These are phyloP conservation scores for Chrysopogon serrulatus DNA, from an alignment of 176 grass and related monocot species.

Conservation along the genomic window DNA sequence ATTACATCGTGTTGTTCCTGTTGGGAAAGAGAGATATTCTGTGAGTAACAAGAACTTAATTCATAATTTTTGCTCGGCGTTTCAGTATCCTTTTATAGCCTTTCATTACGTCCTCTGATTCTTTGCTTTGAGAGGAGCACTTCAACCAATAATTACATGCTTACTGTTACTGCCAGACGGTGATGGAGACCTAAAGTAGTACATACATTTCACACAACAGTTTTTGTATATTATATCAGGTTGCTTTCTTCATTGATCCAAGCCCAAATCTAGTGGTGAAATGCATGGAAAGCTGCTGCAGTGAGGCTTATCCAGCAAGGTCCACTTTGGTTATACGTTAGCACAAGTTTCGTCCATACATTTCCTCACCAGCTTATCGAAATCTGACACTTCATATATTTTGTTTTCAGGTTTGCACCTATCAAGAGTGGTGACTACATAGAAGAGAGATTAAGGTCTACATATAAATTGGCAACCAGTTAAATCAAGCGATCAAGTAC, in stretches of 20 bases:
- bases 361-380: neutral
- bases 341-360: neutral
- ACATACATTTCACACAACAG: neutral
- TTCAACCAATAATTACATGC: neutral
- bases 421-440: conserved; percentile 50
- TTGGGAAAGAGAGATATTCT: conserved; percentile 56
- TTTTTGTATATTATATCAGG: conserved; percentile 13
- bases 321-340: conserved; percentile 2
- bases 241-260: conserved; percentile 60
- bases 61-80: neutral
- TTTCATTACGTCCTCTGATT: neutral
- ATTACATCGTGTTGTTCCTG: conserved; percentile 43
- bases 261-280: conserved; percentile 42
- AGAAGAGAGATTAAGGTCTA: conserved; percentile 12
- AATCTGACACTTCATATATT: neutral
- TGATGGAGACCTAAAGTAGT: neutral
- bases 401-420: conserved; percentile 51
- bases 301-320: conserved; percentile 56
- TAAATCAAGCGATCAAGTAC: neutral
- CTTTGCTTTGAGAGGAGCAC: neutral
- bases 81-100: neutral
- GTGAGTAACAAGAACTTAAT: conserved; percentile 16
- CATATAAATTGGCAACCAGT: conserved; percentile 10
- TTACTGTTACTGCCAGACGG: neutral
- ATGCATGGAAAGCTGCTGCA: conserved; percentile 71